Evolutionary conservation across 2,329 filamentous ascomycete species (phyloP).

Genomic region (Ceratocystis variospora): DNA sequence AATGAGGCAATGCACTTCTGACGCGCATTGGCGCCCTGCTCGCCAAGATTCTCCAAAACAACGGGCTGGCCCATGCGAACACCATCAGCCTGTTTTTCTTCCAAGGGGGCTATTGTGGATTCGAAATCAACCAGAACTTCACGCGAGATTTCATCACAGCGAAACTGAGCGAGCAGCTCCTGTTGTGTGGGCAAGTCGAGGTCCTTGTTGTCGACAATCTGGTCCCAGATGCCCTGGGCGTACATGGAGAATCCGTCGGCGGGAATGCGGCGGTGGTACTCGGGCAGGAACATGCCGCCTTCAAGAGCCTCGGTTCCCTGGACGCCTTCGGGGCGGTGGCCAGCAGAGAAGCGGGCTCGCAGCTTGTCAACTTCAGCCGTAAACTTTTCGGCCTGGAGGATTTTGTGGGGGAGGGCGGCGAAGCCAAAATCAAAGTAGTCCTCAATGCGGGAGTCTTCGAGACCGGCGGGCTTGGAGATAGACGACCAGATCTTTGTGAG

Average conservation of each 20-base stretch:
- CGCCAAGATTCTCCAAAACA: constrained; percentile 62
- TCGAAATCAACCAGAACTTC: constrained; percentile 82
- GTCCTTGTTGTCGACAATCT: constrained; percentile 98
- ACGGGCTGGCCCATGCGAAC: constrained; percentile 56
- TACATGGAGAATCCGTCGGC: constrained; percentile 95
- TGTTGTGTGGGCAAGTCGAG: constrained; percentile 93
- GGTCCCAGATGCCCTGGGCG: constrained; percentile 89
- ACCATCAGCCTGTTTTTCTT: constrained; percentile 69
- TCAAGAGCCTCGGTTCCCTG: constrained; percentile 51
- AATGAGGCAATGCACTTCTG: constrained; percentile 67
- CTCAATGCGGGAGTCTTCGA: constrained; percentile 79
- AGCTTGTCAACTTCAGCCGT: constrained; percentile 65
- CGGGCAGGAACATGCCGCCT: constrained; percentile 74
- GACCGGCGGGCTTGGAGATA: constrained; percentile 76
- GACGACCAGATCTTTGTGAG: constrained; percentile 83
- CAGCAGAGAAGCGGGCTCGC: constrained; percentile 67
- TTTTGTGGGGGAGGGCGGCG: constrained; percentile 89
- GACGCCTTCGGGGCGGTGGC: constrained; percentile 55
- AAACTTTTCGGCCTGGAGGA: constrained; percentile 87
- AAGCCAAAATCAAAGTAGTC: constrained; percentile 99
- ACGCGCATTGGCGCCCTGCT: constrained; percentile 57
- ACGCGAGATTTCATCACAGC: constrained; percentile 89
- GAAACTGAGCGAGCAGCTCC: constrained; percentile 89
- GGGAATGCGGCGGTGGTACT: constrained; percentile 91
- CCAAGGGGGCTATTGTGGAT: constrained; percentile 63